These are phyloP conservation scores for Pulveroboletus sp. DNA, from an alignment of 1,284 basidiomycete genomes.

Conservation along the genomic window DNA sequence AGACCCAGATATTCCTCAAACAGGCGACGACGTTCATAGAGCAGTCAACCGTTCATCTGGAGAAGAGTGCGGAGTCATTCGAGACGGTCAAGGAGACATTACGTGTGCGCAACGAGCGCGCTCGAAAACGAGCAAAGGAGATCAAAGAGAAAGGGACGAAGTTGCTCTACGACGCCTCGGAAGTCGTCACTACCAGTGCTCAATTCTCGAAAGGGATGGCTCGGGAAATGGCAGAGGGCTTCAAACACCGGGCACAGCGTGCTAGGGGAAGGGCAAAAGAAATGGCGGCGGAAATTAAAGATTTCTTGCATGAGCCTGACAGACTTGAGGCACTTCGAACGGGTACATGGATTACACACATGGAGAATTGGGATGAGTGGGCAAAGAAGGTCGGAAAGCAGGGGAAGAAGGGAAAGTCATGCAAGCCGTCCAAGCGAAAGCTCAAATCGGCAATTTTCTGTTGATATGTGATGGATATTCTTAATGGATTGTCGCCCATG, in stretches of 20 bases:
- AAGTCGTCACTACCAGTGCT: conserved; percentile 42
- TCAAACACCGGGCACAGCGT: conserved; percentile 38
- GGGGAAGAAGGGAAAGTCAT: conserved; percentile 11
- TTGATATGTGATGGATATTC: conserved; percentile 6
- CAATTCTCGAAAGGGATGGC: conserved; percentile 52
- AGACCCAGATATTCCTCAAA: conserved; percentile 37
- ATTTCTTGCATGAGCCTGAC: conserved; percentile 26
- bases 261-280: conserved; percentile 55
- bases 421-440: conserved; percentile 21
- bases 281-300: conserved; percentile 34
- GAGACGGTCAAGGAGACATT: conserved; percentile 44
- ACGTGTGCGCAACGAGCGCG: conserved; percentile 53
- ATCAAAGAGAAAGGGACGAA: conserved; percentile 49
- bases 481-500: conserved; percentile 2
- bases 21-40: conserved; percentile 48
- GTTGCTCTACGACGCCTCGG: conserved; percentile 43
- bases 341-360: conserved; percentile 19
- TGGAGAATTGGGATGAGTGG: conserved; percentile 29
- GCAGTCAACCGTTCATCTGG: conserved; percentile 47
- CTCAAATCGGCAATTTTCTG: conserved; percentile 15
- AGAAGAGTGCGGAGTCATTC: conserved; percentile 27
- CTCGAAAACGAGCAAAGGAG: conserved; percentile 57
- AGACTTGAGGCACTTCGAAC: conserved; percentile 15
- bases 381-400: conserved; percentile 6
- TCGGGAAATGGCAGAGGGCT: conserved; percentile 31